A percentile compares a stretch with the other conserved stretches of the same genome.
Evolutionary conservation across 192 early-diverging fungal genomes (phyloP).

Genomic region (Coemansia sp.): DNA sequence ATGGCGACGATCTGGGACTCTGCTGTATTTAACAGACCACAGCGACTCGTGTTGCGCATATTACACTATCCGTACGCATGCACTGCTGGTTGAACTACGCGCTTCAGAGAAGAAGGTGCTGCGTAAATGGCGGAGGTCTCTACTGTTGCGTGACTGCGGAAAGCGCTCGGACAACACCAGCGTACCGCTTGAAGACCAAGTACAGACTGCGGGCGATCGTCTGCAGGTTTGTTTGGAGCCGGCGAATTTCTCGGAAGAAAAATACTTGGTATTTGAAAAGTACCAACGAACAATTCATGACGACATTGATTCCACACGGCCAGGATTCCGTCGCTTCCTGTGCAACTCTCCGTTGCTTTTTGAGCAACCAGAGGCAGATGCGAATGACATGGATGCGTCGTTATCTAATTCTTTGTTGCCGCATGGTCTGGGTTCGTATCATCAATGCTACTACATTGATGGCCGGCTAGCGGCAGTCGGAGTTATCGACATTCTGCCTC

Average conservation of each 20-base stretch:
- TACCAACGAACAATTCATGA: constrained; percentile 85
- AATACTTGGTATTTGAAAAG: constrained; percentile 71
- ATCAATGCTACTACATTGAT: constrained; percentile 90
- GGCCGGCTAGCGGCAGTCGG: constrained; percentile 79
- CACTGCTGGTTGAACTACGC: constrained; percentile 14
- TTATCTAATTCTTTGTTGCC: neutral
- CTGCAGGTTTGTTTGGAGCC: constrained; percentile 49
- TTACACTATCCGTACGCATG: constrained; percentile 46
- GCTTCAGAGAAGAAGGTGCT: constrained; percentile 28
- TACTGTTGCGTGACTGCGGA: constrained; percentile 2
- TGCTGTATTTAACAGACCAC: constrained; percentile 55
- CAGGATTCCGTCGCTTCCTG: constrained; percentile 66
- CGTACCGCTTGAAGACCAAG: neutral
- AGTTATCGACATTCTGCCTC: constrained; percentile 90
- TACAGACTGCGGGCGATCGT: neutral
- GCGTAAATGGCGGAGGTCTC: constrained; percentile 23
- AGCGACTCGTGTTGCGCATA: constrained; percentile 57
- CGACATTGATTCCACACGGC: constrained; percentile 61
- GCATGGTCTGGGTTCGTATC: constrained; percentile 71
- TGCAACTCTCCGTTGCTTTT: constrained; percentile 68
- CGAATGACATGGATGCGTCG: neutral
- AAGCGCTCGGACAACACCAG: neutral
- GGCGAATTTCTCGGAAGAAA: constrained; percentile 69
- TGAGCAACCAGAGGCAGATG: neutral
- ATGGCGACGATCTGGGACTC: constrained; percentile 51